Evolutionary conservation across 163 green algal species (phyloP).

Genomic region (Chlorella variabilis): DNA sequence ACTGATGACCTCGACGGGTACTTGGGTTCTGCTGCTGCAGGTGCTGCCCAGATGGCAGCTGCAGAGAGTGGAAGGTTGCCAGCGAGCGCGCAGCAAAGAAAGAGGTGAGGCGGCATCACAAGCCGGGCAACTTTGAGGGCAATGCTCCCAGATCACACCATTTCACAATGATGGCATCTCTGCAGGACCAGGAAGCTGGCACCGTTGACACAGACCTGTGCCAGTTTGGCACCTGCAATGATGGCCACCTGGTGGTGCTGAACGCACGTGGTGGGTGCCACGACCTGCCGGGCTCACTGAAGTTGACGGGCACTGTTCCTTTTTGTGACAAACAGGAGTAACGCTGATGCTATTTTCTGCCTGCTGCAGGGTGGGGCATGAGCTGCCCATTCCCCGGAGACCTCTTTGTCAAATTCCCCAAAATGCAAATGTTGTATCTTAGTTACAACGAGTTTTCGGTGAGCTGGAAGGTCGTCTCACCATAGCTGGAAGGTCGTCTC

Average conservation of each 20-base stretch:
- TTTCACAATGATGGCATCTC: neutral
- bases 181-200: neutral
- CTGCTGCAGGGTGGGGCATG: slow-evolving; percentile 14
- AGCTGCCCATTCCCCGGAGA: slow-evolving; percentile 15
- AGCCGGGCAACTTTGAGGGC: too few species aligned
- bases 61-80: neutral
- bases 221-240: slow-evolving; percentile 18
- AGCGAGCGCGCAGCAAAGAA: neutral
- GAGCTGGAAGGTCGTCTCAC: neutral
- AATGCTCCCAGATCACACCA: neutral
- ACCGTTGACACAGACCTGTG: slow-evolving; percentile 4
- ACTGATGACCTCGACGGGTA: too few species aligned
- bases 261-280: neutral
- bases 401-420: slow-evolving; percentile 5
- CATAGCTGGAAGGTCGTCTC: too few species aligned
- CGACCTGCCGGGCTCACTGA: too few species aligned
- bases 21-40: neutral
- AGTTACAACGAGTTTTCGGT: slow-evolving; percentile 19
- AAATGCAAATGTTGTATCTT: neutral
- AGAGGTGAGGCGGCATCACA: neutral
- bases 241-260: neutral
- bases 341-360: neutral
- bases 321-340: too few species aligned
- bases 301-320: too few species aligned
- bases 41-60: neutral